Evolutionary conservation across 1,284 basidiomycete genomes (phyloP).

Genomic region (Clitocybe nebularis): DNA sequence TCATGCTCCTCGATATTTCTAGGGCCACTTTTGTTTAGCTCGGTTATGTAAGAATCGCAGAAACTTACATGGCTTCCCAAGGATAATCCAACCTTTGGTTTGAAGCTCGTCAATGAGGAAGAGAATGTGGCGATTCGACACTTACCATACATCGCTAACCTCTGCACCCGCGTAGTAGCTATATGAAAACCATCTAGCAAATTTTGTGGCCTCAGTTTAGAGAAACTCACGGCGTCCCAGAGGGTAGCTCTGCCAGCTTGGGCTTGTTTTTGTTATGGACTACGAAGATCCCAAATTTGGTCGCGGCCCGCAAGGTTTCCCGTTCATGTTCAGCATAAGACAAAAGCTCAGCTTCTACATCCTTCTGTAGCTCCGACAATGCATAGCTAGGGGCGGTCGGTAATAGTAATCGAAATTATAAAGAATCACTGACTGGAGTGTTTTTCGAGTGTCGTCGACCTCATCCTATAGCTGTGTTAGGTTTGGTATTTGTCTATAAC

Average conservation of each 20-base stretch:
- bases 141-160: conserved; percentile 61
- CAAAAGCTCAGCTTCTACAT: conserved; percentile 74
- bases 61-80: conserved; percentile 71
- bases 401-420: background rate
- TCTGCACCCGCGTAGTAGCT: conserved; percentile 64
- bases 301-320: conserved; percentile 56
- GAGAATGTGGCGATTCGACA: conserved; percentile 7
- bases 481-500: background rate
- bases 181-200: conserved; percentile 7
- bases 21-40: conserved; percentile 6
- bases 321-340: conserved; percentile 66
- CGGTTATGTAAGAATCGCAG: conserved; percentile 1
- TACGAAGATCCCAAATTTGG: conserved; percentile 87
- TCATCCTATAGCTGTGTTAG: conserved; percentile 62
- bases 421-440: conserved; percentile 60
- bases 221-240: conserved; percentile 61
- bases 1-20: conserved; percentile 82
- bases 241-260: conserved; percentile 74
- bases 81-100: conserved; percentile 74
- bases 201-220: too few relatives aligned
- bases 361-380: conserved; percentile 79
- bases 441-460: conserved; percentile 91
- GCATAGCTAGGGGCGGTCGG: conserved; percentile 62
- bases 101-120: background rate
- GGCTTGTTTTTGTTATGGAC: conserved; percentile 93